Evolutionary conservation across 1,139 yeast genomes (phyloP).

Genomic region (Yamadazyma siamensis): DNA sequence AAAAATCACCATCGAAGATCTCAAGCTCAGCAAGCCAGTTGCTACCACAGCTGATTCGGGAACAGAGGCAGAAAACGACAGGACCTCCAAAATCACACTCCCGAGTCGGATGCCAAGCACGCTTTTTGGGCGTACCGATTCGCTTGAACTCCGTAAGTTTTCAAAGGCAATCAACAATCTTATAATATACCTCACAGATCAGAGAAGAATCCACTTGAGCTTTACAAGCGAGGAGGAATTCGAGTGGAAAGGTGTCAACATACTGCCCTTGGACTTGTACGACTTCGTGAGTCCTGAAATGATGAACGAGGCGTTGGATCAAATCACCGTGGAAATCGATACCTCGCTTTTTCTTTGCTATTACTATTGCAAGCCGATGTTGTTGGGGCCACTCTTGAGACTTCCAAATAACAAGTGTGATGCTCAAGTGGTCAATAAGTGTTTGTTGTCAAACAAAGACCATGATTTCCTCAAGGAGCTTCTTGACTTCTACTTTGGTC

Average conservation of each 20-base stretch:
- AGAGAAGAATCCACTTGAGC: slow-evolving; percentile 45
- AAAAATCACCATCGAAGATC: slow-evolving; percentile 25
- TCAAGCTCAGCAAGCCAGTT: slow-evolving; percentile 14
- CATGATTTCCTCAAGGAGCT: slow-evolving; percentile 61
- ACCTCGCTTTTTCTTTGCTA: slow-evolving; percentile 79
- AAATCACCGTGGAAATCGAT: slow-evolving; percentile 49
- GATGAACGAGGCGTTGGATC: slow-evolving; percentile 8
- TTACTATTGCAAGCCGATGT: slow-evolving; percentile 58
- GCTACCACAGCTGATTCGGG: slow-evolving; percentile 26
- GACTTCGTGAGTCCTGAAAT: slow-evolving; percentile 14
- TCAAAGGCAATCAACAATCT: slow-evolving; percentile 48
- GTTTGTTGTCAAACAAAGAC: slow-evolving; percentile 34
- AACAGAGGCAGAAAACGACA: slow-evolving; percentile 18
- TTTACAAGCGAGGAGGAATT: slow-evolving; percentile 33
- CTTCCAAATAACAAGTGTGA: slow-evolving; percentile 72
- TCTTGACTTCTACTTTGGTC: slow-evolving; percentile 72
- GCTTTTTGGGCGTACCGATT: slow-evolving; percentile 15
- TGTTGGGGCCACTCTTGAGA: slow-evolving; percentile 81
- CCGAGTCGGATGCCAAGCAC: slow-evolving; percentile 8
- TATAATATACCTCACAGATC: slow-evolving; percentile 55
- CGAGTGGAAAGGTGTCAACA: slow-evolving; percentile 44
- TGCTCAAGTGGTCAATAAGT: slow-evolving; percentile 54
- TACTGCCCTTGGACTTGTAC: slow-evolving; percentile 40
- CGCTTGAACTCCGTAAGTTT: slow-evolving; percentile 26
- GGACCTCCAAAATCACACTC: slow-evolving; percentile 4